Conservation (phyloP, 139 green algal species). For the Limnomonas spitsbergensis region DNA sequence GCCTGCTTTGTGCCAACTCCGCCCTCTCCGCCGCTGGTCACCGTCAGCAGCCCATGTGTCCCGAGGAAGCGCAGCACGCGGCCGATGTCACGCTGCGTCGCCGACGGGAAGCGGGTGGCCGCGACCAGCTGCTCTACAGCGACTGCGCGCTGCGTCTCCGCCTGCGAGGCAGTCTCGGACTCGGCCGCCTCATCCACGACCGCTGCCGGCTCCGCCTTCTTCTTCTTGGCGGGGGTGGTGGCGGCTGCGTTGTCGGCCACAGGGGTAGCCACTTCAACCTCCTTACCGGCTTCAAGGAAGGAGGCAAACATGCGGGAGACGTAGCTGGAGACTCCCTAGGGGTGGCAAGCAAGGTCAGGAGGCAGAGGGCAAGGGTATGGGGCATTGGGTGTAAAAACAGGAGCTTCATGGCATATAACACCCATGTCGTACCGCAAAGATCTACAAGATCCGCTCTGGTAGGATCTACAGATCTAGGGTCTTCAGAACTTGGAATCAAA, state of each 20-base stretch:
- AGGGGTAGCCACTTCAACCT: neutral
- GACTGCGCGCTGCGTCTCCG: neutral
- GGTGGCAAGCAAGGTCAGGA: conserved; percentile 5
- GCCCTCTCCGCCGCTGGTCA: neutral
- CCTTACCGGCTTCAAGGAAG: neutral
- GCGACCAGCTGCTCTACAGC: conserved; percentile 59
- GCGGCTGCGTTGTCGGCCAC: too few species aligned
- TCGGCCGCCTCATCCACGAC: conserved; percentile 1
- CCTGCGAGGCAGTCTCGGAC: neutral
- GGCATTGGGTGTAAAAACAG: too few species aligned
- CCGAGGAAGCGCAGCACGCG: conserved; percentile 56
- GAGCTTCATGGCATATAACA: too few species aligned
- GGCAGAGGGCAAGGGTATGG: too few species aligned
- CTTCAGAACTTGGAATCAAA: too few species aligned
- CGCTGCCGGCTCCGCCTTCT: conserved; percentile 14
- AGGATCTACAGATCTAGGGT: too few species aligned
- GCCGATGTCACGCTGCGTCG: conserved; percentile 3
- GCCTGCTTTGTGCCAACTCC: neutral
- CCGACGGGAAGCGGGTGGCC: conserved; percentile 30
- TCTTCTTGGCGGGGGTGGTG: neutral
- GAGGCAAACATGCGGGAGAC: neutral
- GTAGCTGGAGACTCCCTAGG: neutral
- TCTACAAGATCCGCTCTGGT: too few species aligned
- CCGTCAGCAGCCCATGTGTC: conserved; percentile 50
- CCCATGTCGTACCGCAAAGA: too few species aligned